A percentile compares a stretch with the other conserved stretches of the same genome.
phyloP scores from a whole-genome alignment of 2,329 filamentous ascomycete genomes.

The Colletotrichum aenigma region DNA sequence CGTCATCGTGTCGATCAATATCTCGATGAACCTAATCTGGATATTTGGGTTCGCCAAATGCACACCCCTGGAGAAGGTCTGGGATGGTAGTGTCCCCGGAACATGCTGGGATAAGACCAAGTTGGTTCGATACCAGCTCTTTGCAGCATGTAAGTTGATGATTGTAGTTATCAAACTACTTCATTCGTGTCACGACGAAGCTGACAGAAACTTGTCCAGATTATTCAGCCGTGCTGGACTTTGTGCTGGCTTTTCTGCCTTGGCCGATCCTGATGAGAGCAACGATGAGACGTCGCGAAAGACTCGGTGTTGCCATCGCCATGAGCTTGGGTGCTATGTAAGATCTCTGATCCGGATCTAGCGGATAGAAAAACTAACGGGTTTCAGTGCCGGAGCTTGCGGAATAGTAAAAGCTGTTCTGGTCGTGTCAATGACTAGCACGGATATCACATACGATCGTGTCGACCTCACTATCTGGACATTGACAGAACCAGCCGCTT shows the following conservation, averaged over 20 bases:
- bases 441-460: slow-evolving; percentile 36
- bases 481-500: slow-evolving; percentile 35
- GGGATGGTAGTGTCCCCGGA: slow-evolving; percentile 27
- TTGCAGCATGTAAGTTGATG: slow-evolving; percentile 31
- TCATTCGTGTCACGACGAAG: too few relatives aligned
- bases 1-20: slow-evolving; percentile 23
- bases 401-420: slow-evolving; percentile 38
- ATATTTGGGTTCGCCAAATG: slow-evolving; percentile 37
- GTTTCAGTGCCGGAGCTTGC: slow-evolving; percentile 30
- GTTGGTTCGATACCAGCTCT: slow-evolving; percentile 32
- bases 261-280: slow-evolving; percentile 38
- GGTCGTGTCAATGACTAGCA: slow-evolving; percentile 33
- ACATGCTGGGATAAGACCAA: slow-evolving; percentile 32
- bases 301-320: slow-evolving; percentile 36
- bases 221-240: slow-evolving; percentile 37
- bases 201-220: slow-evolving; percentile 23
- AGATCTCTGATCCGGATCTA: not conserved
- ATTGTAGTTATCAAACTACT: rapidly evolving
- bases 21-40: slow-evolving; percentile 31
- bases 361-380: not conserved
- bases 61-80: slow-evolving; percentile 29
- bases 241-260: slow-evolving; percentile 35
- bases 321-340: slow-evolving; percentile 40
- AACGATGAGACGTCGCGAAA: slow-evolving; percentile 34
- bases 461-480: slow-evolving; percentile 40